Conservation (phyloP, 768 basidiomycete genomes). For the Pleurotus cornucopiae region DNA sequence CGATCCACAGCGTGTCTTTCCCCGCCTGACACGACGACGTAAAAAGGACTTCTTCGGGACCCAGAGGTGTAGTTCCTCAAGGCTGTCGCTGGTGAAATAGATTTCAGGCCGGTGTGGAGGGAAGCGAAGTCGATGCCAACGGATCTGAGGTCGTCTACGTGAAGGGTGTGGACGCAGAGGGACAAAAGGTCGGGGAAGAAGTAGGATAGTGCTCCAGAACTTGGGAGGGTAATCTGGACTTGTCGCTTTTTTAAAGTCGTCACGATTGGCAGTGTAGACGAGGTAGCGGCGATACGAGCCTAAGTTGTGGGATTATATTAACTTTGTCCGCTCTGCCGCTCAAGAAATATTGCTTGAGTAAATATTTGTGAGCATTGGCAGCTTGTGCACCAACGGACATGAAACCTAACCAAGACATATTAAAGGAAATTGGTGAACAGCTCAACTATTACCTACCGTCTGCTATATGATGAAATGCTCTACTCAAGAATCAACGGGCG, state of each 20-base stretch:
- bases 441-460: slow-evolving; percentile 30
- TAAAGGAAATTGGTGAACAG: no score
- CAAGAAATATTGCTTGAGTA: slow-evolving; percentile 68
- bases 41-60: slow-evolving; percentile 56
- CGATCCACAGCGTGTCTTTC: slow-evolving; percentile 32
- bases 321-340: slow-evolving; percentile 55
- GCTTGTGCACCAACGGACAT: slow-evolving; percentile 63
- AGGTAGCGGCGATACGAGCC: slow-evolving; percentile 38
- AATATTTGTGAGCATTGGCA: slow-evolving; percentile 57
- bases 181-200: slow-evolving; percentile 76
- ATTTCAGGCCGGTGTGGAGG: not conserved
- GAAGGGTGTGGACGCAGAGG: slow-evolving; percentile 61
- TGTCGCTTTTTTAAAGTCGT: slow-evolving; percentile 8
- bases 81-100: not conserved
- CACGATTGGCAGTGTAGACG: slow-evolving; percentile 60
- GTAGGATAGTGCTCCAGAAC: slow-evolving; percentile 72
- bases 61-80: slow-evolving; percentile 55
- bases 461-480: slow-evolving; percentile 40
- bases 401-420: slow-evolving; percentile 22
- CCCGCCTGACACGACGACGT: slow-evolving; percentile 22
- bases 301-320: not conserved
- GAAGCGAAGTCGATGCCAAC: slow-evolving; percentile 38
- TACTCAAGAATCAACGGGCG: slow-evolving; percentile 34
- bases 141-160: slow-evolving; percentile 26
- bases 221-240: slow-evolving; percentile 31